Evolutionary conservation across 2,329 filamentous ascomycete genomes (phyloP).

Genomic region (Stachybotrys chlorohalonatus): DNA sequence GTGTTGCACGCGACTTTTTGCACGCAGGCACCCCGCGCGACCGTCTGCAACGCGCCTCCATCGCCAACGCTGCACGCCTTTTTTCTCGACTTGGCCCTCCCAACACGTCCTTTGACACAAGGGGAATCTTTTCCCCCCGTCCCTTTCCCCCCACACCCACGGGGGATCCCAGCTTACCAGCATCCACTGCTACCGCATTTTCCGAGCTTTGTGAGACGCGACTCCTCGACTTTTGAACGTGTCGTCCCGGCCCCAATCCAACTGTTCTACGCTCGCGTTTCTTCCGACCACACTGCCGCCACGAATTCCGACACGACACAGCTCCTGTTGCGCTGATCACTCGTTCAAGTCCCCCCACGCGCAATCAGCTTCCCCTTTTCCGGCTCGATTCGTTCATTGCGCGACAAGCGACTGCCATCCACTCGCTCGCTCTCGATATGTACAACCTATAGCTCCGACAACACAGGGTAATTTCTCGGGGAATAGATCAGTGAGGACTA

Average conservation of each 20-base stretch:
- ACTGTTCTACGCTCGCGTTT: conserved; percentile 3
- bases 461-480: conserved; percentile 12
- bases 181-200: neutral
- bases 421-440: conserved; percentile 26
- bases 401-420: conserved; percentile 10
- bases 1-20: conserved; percentile 43
- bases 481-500: conserved; percentile 12
- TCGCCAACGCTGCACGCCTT: conserved; percentile 31
- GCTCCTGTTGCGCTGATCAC: neutral
- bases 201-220: conserved; percentile 11
- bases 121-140: conserved; percentile 6
- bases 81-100: conserved; percentile 13
- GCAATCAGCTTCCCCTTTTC: neutral
- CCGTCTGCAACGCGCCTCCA: conserved; percentile 30
- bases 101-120: conserved; percentile 15
- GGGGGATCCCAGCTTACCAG: conserved; percentile 6
- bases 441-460: conserved; percentile 19
- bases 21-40: conserved; percentile 33
- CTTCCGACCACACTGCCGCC: neutral
- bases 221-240: conserved; percentile 14
- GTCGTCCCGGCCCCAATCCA: neutral
- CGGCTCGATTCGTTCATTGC: conserved; percentile 8
- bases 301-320: neutral
- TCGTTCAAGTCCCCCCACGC: conserved; percentile 1
- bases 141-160: conserved; percentile 9